phyloP scores from a whole-genome alignment of 805 yeast genomes.

The Wickerhamomyces sydowiorum region DNA sequence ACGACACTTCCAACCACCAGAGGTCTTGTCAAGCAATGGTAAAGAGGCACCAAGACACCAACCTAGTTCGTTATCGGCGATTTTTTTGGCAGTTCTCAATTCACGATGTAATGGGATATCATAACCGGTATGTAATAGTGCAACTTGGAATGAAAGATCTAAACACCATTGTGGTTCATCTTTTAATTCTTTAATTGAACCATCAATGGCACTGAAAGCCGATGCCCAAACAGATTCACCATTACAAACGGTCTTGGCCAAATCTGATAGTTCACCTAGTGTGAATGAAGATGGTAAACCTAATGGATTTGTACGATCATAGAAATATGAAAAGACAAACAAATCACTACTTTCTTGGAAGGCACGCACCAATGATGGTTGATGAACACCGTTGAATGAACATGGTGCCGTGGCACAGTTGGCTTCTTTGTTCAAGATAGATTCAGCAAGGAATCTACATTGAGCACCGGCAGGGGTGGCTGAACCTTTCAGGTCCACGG shows the following conservation, averaged over 20 bases:
- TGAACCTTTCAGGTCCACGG: conserved; percentile 64
- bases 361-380: conserved; percentile 80
- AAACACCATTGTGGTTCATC: conserved; percentile 92
- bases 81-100: conserved; percentile 86
- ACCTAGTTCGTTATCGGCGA: conserved; percentile 86
- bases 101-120: conserved; percentile 89
- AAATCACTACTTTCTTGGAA: conserved; percentile 72
- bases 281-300: conserved; percentile 94
- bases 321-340: conserved; percentile 90
- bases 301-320: conserved; percentile 88
- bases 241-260: conserved; percentile 79
- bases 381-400: conserved; percentile 95
- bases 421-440: conserved; percentile 74
- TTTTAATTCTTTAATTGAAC: conserved; percentile 58
- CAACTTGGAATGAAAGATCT: conserved; percentile 85
- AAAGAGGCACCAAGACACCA: conserved; percentile 99
- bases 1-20: conserved; percentile 60
- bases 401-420: conserved; percentile 77
- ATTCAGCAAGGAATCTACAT: conserved; percentile 82
- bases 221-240: conserved; percentile 74
- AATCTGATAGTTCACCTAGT: conserved; percentile 72
- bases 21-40: conserved; percentile 66
- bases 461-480: conserved; percentile 64
- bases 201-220: conserved; percentile 59
- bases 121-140: conserved; percentile 92